Conservation (phyloP, 768 basidiomycete species). For the Termitomyces bulborhizus region DNA sequence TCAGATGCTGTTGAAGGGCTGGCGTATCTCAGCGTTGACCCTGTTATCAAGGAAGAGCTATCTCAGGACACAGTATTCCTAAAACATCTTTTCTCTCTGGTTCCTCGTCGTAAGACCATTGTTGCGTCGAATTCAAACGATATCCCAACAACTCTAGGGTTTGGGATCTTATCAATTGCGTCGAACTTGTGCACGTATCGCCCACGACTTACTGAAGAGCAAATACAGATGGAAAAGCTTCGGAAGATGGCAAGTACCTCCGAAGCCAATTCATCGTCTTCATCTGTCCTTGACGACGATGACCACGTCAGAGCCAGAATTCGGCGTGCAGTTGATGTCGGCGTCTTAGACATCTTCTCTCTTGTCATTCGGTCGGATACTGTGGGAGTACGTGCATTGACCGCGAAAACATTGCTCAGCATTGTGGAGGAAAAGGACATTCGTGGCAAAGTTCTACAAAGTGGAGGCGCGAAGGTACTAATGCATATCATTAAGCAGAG, state of each 20-base stretch:
- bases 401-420: slow-evolving; percentile 60
- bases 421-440: slow-evolving; percentile 75
- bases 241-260: slow-evolving; percentile 61
- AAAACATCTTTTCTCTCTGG: slow-evolving; percentile 46
- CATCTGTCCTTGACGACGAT: slow-evolving; percentile 54
- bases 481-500: slow-evolving; percentile 48
- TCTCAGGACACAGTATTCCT: slow-evolving; percentile 51
- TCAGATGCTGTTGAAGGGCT: slow-evolving; percentile 77
- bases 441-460: slow-evolving; percentile 69
- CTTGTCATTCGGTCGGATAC: slow-evolving; percentile 59
- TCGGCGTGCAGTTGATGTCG: slow-evolving; percentile 49
- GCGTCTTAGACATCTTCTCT: slow-evolving; percentile 58
- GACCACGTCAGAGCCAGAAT: slow-evolving; percentile 58
- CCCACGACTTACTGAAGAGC: slow-evolving; percentile 70
- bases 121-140: slow-evolving; percentile 15
- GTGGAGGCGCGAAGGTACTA: slow-evolving; percentile 71
- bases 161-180: slow-evolving; percentile 73
- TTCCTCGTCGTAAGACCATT: slow-evolving; percentile 42
- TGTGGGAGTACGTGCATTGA: slow-evolving; percentile 46
- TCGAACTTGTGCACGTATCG: slow-evolving; percentile 69
- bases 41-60: slow-evolving; percentile 56
- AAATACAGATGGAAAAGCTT: slow-evolving; percentile 76
- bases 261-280: slow-evolving; percentile 22
- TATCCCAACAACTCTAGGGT: slow-evolving; percentile 52
- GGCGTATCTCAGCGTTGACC: slow-evolving; percentile 70